Evolutionary conservation across 2,329 filamentous ascomycete genomes (phyloP), one percentile per base, ranked within the genome.

Genomic region (Cordyceps cateniannulata): DNA sequence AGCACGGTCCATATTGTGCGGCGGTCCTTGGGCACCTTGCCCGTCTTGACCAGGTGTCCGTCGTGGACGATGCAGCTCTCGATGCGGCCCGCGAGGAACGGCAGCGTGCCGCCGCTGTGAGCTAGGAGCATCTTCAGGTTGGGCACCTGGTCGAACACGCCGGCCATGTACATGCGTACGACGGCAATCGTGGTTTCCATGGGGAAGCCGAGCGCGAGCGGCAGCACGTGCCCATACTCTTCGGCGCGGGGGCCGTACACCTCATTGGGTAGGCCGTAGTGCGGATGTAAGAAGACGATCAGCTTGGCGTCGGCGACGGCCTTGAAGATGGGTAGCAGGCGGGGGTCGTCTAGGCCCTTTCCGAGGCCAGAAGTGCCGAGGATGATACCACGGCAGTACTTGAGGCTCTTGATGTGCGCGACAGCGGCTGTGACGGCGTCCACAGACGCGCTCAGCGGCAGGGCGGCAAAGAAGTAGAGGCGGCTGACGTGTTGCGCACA

Each of bases 141-240:
- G 0, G 82, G 83, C 49, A 91, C 88, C 10, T 83, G 80, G 71
- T 96, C 91, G 72, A 95, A 96, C 0, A 96, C 89, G 0, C 91
- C 90, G 0, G 88, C 84, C n/a, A 97, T 78, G 59, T 91, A 86
- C 91, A 97, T 96, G 51, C 93, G 81, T 4, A 90, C 85, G 2
- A 96, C 87, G 0, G 92, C 91, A 66, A 97, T 93, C 1, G 93
- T 96, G 0, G 93, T 97, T 75, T 97, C 93, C 66, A 97, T 84
- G 0, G 93, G 92, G 70, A 96, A 96, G 0, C 93, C 93, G 3
- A 97, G 77, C 0, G 91, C 90, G 0, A 97, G 78, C 0, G 92
- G 90, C 2, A 97, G 79, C 1, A 96, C 91, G 71, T 96, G 93
- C 0, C 93, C 93, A 70, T 96, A 96, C 63, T 88, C 86, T 24